These are phyloP conservation scores for Lactarius quietus DNA, from an alignment of 768 basidiomycete species.

Conservation along the genomic window DNA sequence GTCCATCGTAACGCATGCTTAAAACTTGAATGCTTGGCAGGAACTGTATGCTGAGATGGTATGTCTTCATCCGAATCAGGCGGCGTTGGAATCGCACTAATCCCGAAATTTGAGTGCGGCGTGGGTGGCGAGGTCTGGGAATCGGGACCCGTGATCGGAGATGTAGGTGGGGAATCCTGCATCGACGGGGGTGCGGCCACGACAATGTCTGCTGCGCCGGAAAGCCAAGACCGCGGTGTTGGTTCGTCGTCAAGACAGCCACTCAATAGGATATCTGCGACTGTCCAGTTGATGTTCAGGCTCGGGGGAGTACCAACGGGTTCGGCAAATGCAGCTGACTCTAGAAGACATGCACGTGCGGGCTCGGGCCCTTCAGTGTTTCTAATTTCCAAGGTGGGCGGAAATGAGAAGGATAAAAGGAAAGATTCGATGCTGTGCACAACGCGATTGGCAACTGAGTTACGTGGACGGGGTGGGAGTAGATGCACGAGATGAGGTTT, in stretches of 20 bases:
- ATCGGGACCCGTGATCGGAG: background rate
- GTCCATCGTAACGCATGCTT: background rate
- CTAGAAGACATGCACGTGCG: conserved; percentile 15
- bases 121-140: background rate
- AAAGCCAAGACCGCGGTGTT: conserved; percentile 33
- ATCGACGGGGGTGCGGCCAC: conserved; percentile 24
- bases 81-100: conserved; percentile 30
- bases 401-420: conserved; percentile 36
- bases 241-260: conserved; percentile 35
- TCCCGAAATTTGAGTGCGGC: background rate
- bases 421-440: conserved; percentile 37
- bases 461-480: conserved; percentile 28
- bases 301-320: conserved; percentile 16
- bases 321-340: conserved; percentile 16
- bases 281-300: conserved; percentile 31
- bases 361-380: background rate
- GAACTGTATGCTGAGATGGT: background rate
- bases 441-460: conserved; percentile 33
- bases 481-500: conserved; percentile 35
- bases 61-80: conserved; percentile 33
- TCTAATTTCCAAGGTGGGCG: conserved; percentile 9
- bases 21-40: background rate
- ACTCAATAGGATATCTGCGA: conserved; percentile 36
- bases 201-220: conserved; percentile 34
- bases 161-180: background rate